Evolutionary conservation across 2,329 filamentous ascomycete genomes (phyloP), one percentile per base, ranked within the genome.

Genomic region (Sarocladiaceae sp.): DNA sequence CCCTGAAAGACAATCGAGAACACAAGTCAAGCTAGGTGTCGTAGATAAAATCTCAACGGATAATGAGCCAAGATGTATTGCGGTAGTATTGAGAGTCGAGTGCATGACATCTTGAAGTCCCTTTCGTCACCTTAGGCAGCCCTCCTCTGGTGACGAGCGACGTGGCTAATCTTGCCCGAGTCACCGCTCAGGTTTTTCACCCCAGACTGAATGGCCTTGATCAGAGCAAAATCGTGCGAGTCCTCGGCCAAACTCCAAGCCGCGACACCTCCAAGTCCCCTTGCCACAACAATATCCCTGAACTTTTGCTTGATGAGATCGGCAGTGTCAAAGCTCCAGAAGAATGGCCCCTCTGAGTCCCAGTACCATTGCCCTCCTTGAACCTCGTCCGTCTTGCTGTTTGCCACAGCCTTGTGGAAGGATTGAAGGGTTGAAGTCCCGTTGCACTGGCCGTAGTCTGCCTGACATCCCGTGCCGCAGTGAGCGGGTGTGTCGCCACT

Each of bases 341-440:
- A 82, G 31, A 79, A 59, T 4, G 65, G 61, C 20, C 69, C 68
- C 2, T 60, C 55, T 0, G 63, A 28, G 55, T 83, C 77, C 70
- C 74, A 79, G 64, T 70, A 83, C 70, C 79, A 82, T 62, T 78
- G 77, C 2, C 76, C 79, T 0, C 78, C 75, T 54, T 78, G 72
- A 2, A 61, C 64, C 4, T 74, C 73, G 20, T 79, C 71, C 0
- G 75, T 67, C 36, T 68, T 57, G 15, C 72, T 71, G 23, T 73
- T 60, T 3, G 60, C 51, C 4, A 74, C 53, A 8, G 76, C 78
- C 18, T 63, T 64, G 22, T 64, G 57, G 65, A 79, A 79, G 0
- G 40, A 44, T 12, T 5, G 22, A 13, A 44, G 40, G 11, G 40
- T 44, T n/a, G 40, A 44, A 7, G 40, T 44, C 10, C 40, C 44